Percentiles rank a stretch among this genome's conserved stretches.
Conservation (phyloP, 768 basidiomycete species). For the Imleria badia region DNA sequence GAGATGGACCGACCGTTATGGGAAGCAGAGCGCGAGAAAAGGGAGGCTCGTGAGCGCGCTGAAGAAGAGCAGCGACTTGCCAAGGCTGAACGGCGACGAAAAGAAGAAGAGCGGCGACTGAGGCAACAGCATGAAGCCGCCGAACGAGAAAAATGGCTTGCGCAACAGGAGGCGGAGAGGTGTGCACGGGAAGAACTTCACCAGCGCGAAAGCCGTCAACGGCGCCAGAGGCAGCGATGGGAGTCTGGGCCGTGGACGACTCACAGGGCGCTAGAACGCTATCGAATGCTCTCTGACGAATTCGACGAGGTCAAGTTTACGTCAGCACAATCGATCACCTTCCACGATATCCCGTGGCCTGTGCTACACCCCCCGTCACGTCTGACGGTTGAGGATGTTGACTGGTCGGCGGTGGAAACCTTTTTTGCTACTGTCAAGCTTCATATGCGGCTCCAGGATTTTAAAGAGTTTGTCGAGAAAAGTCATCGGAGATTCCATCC, state of each 20-base stretch:
- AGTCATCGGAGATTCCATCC: constrained; percentile 78
- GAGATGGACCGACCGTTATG: constrained; percentile 62
- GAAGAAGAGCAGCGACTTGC: constrained; percentile 42
- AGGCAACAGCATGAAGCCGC: constrained; percentile 26
- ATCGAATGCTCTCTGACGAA: constrained; percentile 53
- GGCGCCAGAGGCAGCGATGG: constrained; percentile 55
- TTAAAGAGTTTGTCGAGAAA: constrained; percentile 62
- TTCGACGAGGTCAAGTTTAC: constrained; percentile 66
- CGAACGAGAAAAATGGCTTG: constrained; percentile 22
- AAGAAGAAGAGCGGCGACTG: constrained; percentile 32
- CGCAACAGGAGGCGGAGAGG: constrained; percentile 30
- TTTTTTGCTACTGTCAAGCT: constrained; percentile 60
- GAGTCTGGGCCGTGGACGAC: constrained; percentile 60
- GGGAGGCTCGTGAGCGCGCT: constrained; percentile 41
- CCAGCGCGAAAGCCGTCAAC: constrained; percentile 41
- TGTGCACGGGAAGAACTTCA: constrained; percentile 35
- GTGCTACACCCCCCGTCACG: constrained; percentile 52
- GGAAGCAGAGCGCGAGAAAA: constrained; percentile 52
- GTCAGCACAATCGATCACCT: constrained; percentile 49
- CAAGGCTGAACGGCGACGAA: constrained; percentile 34
- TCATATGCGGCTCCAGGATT: constrained; percentile 60
- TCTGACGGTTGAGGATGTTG: constrained; percentile 63
- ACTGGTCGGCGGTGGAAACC: constrained; percentile 66
- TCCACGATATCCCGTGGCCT: constrained; percentile 76
- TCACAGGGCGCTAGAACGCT: constrained; percentile 69